These are phyloP conservation scores for Ogataea dorogensis DNA, from an alignment of 805 yeast genomes.

Conservation along the genomic window DNA sequence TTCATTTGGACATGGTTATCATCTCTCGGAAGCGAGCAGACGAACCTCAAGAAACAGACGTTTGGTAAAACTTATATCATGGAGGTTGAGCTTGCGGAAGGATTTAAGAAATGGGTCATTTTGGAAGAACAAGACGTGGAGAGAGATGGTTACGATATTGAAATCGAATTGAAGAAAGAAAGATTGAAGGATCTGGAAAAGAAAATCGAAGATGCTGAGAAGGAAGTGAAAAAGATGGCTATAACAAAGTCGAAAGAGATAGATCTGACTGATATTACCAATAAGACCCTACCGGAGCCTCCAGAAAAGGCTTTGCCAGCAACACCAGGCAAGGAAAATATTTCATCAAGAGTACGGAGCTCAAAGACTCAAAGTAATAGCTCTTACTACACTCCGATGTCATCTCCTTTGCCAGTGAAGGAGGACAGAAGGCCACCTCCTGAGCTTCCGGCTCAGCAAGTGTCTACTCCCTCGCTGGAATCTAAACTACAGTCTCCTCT, in stretches of 20 bases:
- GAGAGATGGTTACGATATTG: conserved; percentile 36
- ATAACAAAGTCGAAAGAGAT: conserved; percentile 15
- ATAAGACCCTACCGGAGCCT: conserved; percentile 9
- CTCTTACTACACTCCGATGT: conserved; percentile 10
- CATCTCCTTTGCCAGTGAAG: conserved; percentile 12
- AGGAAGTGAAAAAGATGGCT: conserved; percentile 25
- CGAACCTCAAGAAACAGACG: conserved; percentile 56
- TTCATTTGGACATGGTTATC: conserved; percentile 92
- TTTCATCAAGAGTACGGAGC: conserved; percentile 4
- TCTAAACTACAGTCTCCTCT: not conserved
- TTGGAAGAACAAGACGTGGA: conserved; percentile 62
- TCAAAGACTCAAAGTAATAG: conserved; percentile 10
- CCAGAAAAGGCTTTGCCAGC: conserved; percentile 8
- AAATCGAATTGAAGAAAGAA: conserved; percentile 35
- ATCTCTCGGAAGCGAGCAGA: conserved; percentile 70
- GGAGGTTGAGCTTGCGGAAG: conserved; percentile 77
- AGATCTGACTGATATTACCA: conserved; percentile 17
- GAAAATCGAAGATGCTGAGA: conserved; percentile 29
- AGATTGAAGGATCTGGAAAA: conserved; percentile 30
- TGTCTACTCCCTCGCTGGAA: too few species aligned
- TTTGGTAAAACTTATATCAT: conserved; percentile 83
- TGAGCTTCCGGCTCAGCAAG: not conserved
- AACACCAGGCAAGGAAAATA: conserved; percentile 7
- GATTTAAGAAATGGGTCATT: conserved; percentile 72
- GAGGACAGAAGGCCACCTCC: conserved; percentile 15